phyloP scores from a whole-genome alignment of 495 filamentous ascomycete genomes.

The Pyrenula aspistea region DNA sequence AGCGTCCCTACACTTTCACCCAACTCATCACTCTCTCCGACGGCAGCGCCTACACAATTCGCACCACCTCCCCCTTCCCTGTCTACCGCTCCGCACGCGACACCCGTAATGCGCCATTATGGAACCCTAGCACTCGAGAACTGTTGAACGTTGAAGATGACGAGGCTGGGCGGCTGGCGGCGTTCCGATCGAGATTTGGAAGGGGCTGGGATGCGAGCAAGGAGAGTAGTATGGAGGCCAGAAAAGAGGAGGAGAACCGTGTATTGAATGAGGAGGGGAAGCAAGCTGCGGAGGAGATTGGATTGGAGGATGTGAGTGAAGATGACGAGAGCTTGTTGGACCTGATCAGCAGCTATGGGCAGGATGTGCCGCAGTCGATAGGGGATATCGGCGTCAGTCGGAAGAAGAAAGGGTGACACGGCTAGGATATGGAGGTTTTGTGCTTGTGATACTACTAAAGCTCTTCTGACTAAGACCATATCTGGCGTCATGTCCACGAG shows the following conservation, averaged over 20 bases:
- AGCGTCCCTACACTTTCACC: slow-evolving; percentile 90
- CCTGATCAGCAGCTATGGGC: slow-evolving; percentile 55
- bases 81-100: slow-evolving; percentile 73
- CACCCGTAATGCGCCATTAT: slow-evolving; percentile 73
- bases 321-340: slow-evolving; percentile 53
- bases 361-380: too few species aligned
- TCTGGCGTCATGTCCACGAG: too few species aligned
- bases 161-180: slow-evolving; percentile 80
- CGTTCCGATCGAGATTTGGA: slow-evolving; percentile 77
- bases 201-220: slow-evolving; percentile 61
- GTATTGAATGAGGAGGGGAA: slow-evolving; percentile 8
- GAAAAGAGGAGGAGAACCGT: slow-evolving; percentile 3
- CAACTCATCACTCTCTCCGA: slow-evolving; percentile 92
- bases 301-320: slow-evolving; percentile 22
- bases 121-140: slow-evolving; percentile 73
- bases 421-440: background rate
- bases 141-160: slow-evolving; percentile 85
- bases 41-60: slow-evolving; percentile 73
- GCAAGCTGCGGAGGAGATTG: slow-evolving; percentile 15
- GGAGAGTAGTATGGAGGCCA: slow-evolving; percentile 12
- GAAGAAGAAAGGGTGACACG: slow-evolving; percentile 8
- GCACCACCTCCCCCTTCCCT: slow-evolving; percentile 74
- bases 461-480: too few species aligned
- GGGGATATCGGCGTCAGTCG: too few species aligned
- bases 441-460: too few species aligned